Conservation (phyloP, 495 filamentous ascomycete genomes). For the Corynascus novoguineensis region DNA sequence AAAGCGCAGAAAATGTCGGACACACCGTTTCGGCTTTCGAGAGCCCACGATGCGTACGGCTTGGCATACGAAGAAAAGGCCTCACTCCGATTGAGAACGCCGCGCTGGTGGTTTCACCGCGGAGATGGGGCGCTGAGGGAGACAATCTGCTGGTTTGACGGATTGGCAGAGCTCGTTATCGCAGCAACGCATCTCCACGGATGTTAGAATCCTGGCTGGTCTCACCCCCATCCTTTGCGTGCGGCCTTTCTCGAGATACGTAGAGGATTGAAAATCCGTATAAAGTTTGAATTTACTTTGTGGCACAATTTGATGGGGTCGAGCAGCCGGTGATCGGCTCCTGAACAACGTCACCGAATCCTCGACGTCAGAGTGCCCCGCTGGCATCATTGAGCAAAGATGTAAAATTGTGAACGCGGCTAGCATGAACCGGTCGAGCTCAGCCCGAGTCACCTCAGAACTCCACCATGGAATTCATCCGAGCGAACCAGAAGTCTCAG, state of each 20-base stretch:
- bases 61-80: conserved; percentile 7
- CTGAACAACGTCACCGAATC: background rate
- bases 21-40: background rate
- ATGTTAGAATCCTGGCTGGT: background rate
- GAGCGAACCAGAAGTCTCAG: conserved; percentile 28
- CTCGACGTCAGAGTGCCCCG: conserved; percentile 16
- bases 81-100: background rate
- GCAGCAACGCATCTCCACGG: conserved; percentile 7
- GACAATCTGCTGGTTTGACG: background rate
- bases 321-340: conserved; percentile 1
- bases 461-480: conserved; percentile 30
- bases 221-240: background rate
- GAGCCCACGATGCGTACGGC: background rate
- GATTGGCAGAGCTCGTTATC: background rate
- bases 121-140: conserved; percentile 7
- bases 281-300: background rate
- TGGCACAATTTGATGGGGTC: conserved; percentile 2
- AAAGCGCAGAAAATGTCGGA: background rate
- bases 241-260: conserved; percentile 1
- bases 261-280: background rate
- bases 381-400: conserved; percentile 6
- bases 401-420: conserved; percentile 14
- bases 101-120: conserved; percentile 5
- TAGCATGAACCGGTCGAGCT: conserved; percentile 14
- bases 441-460: conserved; percentile 13